Evolutionary conservation across 2,329 filamentous ascomycete species (phyloP).

Genomic region (Cephalotrichum gorgonifer): DNA sequence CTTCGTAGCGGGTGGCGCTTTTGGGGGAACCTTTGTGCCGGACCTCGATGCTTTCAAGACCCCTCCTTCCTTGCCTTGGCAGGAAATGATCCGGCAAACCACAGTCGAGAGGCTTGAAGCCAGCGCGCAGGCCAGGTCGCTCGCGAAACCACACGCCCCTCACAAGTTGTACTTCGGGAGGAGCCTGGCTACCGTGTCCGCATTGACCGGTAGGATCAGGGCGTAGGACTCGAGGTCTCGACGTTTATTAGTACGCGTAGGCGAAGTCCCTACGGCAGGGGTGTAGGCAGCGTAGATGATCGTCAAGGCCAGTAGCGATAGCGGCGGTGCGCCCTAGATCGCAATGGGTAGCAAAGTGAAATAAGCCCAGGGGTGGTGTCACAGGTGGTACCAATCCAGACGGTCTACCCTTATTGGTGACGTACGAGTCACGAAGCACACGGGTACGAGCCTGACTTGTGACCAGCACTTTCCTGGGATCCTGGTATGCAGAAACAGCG

Average conservation of each 20-base stretch:
- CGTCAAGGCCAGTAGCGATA: not conserved
- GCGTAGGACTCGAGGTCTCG: not conserved
- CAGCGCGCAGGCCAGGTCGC: conserved; percentile 8
- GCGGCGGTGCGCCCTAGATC: not conserved
- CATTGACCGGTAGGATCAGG: not conserved
- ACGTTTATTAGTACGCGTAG: not conserved
- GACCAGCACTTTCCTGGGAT: not conserved
- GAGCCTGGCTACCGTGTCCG: not conserved
- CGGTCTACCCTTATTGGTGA: not conserved
- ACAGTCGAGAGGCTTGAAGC: not conserved
- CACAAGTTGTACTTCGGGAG: conserved; percentile 4
- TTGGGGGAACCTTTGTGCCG: not conserved
- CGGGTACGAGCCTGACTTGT: not conserved
- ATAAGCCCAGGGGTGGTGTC: not conserved
- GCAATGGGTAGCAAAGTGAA: not conserved
- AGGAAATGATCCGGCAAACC: not conserved
- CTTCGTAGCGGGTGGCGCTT: not conserved
- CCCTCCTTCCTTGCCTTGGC: not conserved
- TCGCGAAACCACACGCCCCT: conserved; percentile 23
- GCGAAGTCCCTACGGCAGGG: not conserved
- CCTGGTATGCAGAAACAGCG: not conserved
- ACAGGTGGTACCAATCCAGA: conserved; percentile 1
- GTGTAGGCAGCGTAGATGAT: not conserved
- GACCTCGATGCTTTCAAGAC: not conserved
- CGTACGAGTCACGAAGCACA: not conserved